These are phyloP conservation scores for Yarrowia yakushimensis DNA, from an alignment of 805 yeast species.

Conservation along the genomic window DNA sequence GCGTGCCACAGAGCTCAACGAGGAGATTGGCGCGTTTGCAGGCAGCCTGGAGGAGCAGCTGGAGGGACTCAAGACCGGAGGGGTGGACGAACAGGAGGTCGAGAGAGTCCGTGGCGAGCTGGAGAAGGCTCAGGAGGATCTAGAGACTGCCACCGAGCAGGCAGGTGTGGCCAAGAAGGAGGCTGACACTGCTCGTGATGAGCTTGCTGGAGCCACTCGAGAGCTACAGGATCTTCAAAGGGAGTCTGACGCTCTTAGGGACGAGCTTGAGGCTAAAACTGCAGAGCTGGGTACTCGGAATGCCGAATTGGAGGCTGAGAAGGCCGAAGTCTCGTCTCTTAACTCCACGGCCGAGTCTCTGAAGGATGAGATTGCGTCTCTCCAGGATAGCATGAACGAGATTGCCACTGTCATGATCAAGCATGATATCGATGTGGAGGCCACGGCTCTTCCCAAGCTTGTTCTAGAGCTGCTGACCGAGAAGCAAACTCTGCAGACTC, in stretches of 20 bases:
- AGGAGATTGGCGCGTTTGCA: not conserved
- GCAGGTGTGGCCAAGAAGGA: not conserved
- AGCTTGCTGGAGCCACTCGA: not conserved
- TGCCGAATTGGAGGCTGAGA: not conserved
- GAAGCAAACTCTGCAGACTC: not conserved
- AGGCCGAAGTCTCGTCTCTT: not conserved
- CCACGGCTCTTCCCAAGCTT: not conserved
- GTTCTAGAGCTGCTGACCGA: not conserved
- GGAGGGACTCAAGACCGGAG: not conserved
- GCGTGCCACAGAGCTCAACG: slow-evolving; percentile 15
- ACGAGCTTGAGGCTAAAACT: not conserved
- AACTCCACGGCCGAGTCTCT: not conserved
- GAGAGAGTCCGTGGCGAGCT: slow-evolving; percentile 4
- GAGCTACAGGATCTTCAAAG: not conserved
- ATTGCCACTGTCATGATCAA: not conserved
- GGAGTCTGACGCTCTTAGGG: not conserved
- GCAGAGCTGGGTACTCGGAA: not conserved
- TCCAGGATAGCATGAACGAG: not conserved
- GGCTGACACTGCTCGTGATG: not conserved
- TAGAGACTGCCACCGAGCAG: not conserved
- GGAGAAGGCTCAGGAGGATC: not conserved
- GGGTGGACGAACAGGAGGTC: not conserved
- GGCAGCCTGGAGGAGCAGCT: slow-evolving; percentile 4
- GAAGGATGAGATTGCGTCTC: not conserved
- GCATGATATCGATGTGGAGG: not conserved